Base-by-base conservation (phyloP, 2,329 filamentous ascomycete genomes). In the Phialophora macrospora region DNA sequence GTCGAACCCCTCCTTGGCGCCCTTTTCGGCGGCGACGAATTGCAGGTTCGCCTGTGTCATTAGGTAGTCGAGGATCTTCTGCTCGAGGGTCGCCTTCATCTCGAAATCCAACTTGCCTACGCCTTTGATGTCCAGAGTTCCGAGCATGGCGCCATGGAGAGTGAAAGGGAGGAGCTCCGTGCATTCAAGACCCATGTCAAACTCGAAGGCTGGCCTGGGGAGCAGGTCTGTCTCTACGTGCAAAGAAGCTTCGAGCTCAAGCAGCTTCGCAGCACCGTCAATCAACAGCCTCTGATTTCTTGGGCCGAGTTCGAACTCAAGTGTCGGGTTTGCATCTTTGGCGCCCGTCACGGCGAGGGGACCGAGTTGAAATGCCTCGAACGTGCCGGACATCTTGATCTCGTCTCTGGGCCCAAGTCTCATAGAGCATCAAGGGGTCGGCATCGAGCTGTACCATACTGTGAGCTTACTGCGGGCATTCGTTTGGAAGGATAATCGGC, bases 41-140 rank as follows among this genome's bases (percentile, higher is more conserved):
- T 52, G 49, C 5, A 28, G n/a, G 22, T 52, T 52, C 12, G 49
- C 49, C 49, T 52, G 20, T 52, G 49, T 52, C 49, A 52, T 52
- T 22, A 52, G 12, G 8, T 28, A 52, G 22, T 52, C 49, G 12
- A 52, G 49, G 22, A 52, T 52, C n/a, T 52, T 22, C 22, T 52
- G 49, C 24, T 52, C 49, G 17, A 52, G 49, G n/a, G n/a, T 52
- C 20, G 49, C 49, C n/a, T 52, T 28, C 49, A 52, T 9, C n/a
- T 52, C 20, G 24, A 52, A 52, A 22, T 52, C 49, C 24, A 52
- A 22, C 24, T 52, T 52, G 49, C 49, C 24, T 6, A 22, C n/a
- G 49, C 24, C 49, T 52, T 22, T 28, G 12, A 52, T 52, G 24
- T 52, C 49, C 12, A 52, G 49, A 0, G 49, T 22, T 20, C 49